Evolutionary conservation across 2,329 filamentous ascomycete genomes (phyloP), one percentile per base, ranked within the genome.

Genomic region (Aspergillus udagawae): DNA sequence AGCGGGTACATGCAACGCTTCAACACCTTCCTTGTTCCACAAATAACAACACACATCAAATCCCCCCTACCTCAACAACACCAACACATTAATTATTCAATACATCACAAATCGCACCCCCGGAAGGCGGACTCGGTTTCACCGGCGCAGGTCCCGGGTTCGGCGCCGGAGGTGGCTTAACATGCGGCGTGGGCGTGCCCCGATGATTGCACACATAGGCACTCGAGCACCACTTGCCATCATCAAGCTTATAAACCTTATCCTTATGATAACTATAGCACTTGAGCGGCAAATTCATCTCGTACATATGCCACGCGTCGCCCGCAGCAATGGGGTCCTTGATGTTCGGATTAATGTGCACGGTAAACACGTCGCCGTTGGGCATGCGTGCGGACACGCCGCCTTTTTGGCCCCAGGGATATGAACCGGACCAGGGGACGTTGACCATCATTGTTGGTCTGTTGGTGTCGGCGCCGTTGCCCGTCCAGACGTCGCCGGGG

Each of bases 151-250:
- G 27, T 7, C 27, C 27, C 7, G 27, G 27, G 27, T 28, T 28
- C 27, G 27, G 27, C 52, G 42, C 23, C 17, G 52, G 52, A 21
- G 42, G 10, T 21, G 53, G 53, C 20, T 42, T 51, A 21, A 55
- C 47, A 51, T 55, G 25, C 23, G 27, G 27, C 27, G 27, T 28
- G 27, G 53, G 47, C 53, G 47, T 55, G 12, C 32, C 53, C 6
- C 53, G 53, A 44, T 55, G 53, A 35, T 55, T 55, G 20, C 53
- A 55, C 14, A 55, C 47, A 51, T 55, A 55, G 23, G 53, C 53
- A 45, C 35, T 23, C 3, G 47, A 50, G 29, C 53, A 55, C 53
- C 47, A 45, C 53, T 55, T 51, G 29, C 48, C 53, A 51, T 55
- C 53, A 44, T 51, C 47, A 0, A 55, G 47, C 32, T 23, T 28